A percentile compares a stretch with the other conserved stretches of the same genome.
These are phyloP conservation scores for Penicillium sp. DNA, from an alignment of 2,329 filamentous ascomycete genomes.

Conservation along the genomic window DNA sequence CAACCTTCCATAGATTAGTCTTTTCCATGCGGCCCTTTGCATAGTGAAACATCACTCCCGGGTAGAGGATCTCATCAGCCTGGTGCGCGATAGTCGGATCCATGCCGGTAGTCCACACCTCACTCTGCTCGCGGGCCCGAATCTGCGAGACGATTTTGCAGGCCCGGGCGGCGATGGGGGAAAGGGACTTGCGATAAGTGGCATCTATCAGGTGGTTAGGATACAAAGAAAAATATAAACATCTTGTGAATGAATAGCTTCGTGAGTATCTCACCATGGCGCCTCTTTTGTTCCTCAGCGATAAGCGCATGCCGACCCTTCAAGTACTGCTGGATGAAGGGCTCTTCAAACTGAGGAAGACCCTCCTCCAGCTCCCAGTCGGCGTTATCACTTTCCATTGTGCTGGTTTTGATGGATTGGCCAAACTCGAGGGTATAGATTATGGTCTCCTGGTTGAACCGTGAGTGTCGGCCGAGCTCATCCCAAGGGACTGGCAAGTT, in stretches of 20 bases:
- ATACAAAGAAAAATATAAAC: background rate
- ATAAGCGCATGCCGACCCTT: conserved; percentile 77
- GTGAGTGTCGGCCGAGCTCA: background rate
- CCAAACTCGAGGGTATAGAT: background rate
- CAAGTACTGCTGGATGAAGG: conserved; percentile 83
- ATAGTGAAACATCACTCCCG: conserved; percentile 91
- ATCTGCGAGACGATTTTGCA: conserved; percentile 81
- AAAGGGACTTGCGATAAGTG: conserved; percentile 60
- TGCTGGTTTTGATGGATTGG: background rate
- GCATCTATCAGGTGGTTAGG: conserved; percentile 29
- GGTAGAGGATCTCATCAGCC: conserved; percentile 70
- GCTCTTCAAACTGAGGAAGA: conserved; percentile 63
- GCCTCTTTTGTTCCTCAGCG: conserved; percentile 77
- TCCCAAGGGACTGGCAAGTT: conserved; percentile 3
- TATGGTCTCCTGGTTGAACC: background rate
- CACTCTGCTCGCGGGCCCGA: conserved; percentile 74
- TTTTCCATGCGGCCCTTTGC: conserved; percentile 85
- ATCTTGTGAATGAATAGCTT: background rate
- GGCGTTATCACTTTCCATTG: conserved; percentile 30
- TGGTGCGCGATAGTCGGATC: conserved; percentile 72
- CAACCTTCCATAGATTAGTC: conserved; percentile 84
- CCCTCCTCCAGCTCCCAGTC: conserved; percentile 51
- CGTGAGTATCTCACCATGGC: conserved; percentile 68
- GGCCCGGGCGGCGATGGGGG: conserved; percentile 77
- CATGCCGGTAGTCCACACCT: conserved; percentile 75